Evolutionary conservation across 176 grass and related monocot species (phyloP).

Genomic region (Chrysopogon serrulatus): DNA sequence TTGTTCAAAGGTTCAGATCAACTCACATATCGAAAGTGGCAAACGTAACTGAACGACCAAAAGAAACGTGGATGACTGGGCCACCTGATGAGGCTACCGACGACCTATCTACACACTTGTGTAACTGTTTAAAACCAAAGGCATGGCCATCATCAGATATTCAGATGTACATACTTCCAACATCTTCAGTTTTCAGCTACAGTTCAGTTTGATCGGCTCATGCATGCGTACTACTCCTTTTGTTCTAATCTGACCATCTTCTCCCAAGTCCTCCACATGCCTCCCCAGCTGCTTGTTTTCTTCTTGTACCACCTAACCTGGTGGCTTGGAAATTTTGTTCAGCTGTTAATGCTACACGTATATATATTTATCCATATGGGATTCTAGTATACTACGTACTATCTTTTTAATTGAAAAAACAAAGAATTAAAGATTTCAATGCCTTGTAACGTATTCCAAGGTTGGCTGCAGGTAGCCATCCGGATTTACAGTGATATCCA

Average conservation of each 20-base stretch:
- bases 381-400: background rate
- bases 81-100: background rate
- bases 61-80: background rate
- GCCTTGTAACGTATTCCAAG: background rate
- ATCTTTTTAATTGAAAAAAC: background rate
- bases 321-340: conserved; percentile 27
- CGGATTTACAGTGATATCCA: conserved; percentile 32
- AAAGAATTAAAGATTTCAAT: background rate
- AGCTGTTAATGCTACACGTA: conserved; percentile 19
- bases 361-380: background rate
- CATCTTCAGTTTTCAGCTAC: conserved; percentile 15
- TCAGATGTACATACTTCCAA: background rate
- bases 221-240: background rate
- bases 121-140: background rate
- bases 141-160: background rate
- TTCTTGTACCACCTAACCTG: conserved; percentile 47
- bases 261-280: conserved; percentile 12
- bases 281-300: conserved; percentile 27
- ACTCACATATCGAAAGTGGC: background rate
- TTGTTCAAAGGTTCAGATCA: background rate
- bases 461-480: conserved; percentile 24
- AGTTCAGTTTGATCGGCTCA: conserved; percentile 8
- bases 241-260: conserved; percentile 42
- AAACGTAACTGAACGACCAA: background rate
- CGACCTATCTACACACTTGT: background rate